phyloP scores from a whole-genome alignment of 441 rosid genomes.

The Gossypium davidsonii region DNA sequence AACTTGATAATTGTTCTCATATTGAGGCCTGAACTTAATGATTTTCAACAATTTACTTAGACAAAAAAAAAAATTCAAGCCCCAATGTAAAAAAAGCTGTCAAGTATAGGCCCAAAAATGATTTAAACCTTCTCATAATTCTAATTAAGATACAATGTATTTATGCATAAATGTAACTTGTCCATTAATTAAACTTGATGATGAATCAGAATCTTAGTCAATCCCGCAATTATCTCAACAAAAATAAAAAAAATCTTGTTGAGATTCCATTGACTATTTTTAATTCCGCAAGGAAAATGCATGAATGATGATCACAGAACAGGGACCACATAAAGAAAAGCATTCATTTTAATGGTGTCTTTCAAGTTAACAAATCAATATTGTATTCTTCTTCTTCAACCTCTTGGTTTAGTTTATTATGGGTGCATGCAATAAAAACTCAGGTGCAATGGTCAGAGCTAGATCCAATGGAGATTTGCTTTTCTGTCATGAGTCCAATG shows the following conservation, averaged over 20 bases:
- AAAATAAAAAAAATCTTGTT: not conserved
- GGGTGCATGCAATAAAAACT: not conserved
- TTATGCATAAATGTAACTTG: no score
- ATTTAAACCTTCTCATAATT: no score
- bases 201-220: not conserved
- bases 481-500: not conserved
- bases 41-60: no score
- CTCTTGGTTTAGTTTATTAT: not conserved
- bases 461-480: not conserved
- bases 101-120: no score
- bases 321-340: not conserved
- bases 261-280: not conserved
- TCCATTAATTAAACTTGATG: not conserved
- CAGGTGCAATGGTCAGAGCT: not conserved
- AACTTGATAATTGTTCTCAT: no score
- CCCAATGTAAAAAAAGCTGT: no score
- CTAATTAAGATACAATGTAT: no score
- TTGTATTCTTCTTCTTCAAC: not conserved
- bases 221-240: not conserved
- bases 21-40: no score
- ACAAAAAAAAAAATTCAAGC: no score
- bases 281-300: not conserved
- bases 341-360: not conserved
- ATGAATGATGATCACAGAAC: not conserved
- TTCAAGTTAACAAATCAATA: not conserved